phyloP scores from a whole-genome alignment of 768 basidiomycete species.

The Crassisporium funariophilum region DNA sequence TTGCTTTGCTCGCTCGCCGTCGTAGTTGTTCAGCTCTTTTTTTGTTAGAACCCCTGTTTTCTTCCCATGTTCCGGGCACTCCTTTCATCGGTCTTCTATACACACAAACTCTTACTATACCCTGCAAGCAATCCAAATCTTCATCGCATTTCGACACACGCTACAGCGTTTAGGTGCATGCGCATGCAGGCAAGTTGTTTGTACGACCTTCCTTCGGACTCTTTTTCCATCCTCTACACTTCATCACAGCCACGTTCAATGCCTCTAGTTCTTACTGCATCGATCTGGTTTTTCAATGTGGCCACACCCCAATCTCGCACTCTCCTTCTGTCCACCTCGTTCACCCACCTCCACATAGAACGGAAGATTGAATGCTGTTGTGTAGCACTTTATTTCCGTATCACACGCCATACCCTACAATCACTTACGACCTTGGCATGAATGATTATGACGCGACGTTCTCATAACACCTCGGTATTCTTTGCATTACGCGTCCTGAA shows the following conservation, averaged over 20 bases:
- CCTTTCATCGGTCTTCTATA: conserved; percentile 13
- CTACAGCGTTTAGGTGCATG: background rate
- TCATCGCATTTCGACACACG: conserved; percentile 5
- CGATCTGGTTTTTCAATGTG: background rate
- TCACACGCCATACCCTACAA: conserved; percentile 16
- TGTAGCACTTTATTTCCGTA: conserved; percentile 12
- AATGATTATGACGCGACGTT: conserved; percentile 26
- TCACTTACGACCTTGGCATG: conserved; percentile 27
- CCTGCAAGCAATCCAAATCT: conserved; percentile 13
- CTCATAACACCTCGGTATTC: conserved; percentile 14
- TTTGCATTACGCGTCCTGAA: no score
- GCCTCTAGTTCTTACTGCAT: background rate
- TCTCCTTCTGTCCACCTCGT: conserved; percentile 8
- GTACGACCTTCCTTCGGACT: background rate
- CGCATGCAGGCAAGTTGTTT: background rate
- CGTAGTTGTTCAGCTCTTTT: no score
- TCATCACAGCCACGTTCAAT: background rate
- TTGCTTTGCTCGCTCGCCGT: background rate
- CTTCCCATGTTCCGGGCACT: conserved; percentile 1
- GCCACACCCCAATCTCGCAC: conserved; percentile 1
- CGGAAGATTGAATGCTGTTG: conserved; percentile 9
- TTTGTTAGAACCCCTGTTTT: no score
- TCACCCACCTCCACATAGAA: conserved; percentile 5
- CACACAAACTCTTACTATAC: conserved; percentile 17
- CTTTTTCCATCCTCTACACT: background rate